Evolutionary conservation across 139 green algal species (phyloP).

Genomic region (Diplosphaera chodatii): DNA sequence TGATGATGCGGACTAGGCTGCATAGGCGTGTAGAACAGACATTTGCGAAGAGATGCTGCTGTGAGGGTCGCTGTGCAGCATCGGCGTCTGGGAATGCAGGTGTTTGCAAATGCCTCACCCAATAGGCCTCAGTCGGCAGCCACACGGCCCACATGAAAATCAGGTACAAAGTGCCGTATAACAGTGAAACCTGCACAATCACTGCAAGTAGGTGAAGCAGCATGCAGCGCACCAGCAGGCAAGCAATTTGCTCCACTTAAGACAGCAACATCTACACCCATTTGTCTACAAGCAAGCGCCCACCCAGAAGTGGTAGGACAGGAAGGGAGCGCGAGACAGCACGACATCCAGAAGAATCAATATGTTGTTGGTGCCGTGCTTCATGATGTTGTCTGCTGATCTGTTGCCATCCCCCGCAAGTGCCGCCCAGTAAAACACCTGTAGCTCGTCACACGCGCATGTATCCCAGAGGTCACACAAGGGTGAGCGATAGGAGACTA

Average conservation of each 20-base stretch:
- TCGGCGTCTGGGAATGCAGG: too few relatives aligned
- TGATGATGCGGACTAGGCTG: too few relatives aligned
- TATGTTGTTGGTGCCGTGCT: conserved; percentile 23
- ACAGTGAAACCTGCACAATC: conserved; percentile 19
- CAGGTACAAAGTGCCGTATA: conserved; percentile 27
- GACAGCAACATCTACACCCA: too few relatives aligned
- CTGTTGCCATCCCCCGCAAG: neutral
- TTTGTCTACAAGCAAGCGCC: neutral
- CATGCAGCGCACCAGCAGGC: too few relatives aligned
- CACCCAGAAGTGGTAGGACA: conserved; percentile 41
- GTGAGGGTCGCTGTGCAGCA: too few relatives aligned
- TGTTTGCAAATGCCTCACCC: too few relatives aligned
- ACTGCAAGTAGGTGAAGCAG: neutral
- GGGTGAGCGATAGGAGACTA: too few relatives aligned
- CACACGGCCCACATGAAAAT: conserved; percentile 22
- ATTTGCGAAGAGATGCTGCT: too few relatives aligned
- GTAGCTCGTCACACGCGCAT: too few relatives aligned
- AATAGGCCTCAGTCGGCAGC: neutral
- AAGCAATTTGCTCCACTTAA: too few relatives aligned
- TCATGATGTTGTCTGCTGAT: conserved; percentile 8
- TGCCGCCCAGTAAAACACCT: neutral
- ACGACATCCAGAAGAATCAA: conserved; percentile 29
- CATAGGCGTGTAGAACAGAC: too few relatives aligned
- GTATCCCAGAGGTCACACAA: too few relatives aligned
- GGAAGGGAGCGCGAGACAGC: conserved; percentile 25